Conservation (phyloP, 805 yeast species). For the Metschnikowia vanudenii region DNA sequence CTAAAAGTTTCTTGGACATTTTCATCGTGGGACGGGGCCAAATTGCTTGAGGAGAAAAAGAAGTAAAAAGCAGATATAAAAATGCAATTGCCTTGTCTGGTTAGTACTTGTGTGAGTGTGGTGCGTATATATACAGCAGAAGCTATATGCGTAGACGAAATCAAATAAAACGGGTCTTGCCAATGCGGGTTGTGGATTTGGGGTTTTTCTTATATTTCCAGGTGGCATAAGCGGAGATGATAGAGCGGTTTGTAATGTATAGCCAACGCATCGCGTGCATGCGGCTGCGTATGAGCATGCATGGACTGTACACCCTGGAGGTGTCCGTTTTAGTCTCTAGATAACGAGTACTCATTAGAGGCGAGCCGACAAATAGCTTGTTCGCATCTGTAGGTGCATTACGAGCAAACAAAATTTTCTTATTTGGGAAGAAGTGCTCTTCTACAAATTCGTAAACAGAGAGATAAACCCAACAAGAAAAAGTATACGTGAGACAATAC, state of each 20-base stretch:
- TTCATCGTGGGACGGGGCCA: slow-evolving; percentile 8
- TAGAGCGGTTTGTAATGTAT: background rate
- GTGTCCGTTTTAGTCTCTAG: slow-evolving; percentile 4
- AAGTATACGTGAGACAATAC: background rate
- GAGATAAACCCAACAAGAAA: slow-evolving; percentile 1
- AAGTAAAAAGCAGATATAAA: too few species aligned
- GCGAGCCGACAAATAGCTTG: too few species aligned
- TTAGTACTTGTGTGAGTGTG: background rate
- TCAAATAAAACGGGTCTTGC: background rate
- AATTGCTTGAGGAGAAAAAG: too few species aligned
- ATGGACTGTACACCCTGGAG: slow-evolving; percentile 2
- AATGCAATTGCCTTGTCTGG: background rate
- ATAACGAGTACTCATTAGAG: slow-evolving; percentile 1
- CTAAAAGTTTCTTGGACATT: slow-evolving; percentile 18
- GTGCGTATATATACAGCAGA: background rate
- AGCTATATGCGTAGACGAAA: background rate
- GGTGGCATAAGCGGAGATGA: background rate
- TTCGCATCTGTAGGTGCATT: background rate
- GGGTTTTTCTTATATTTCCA: slow-evolving; percentile 5
- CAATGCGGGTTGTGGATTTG: background rate
- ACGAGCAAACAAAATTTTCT: slow-evolving; percentile 1
- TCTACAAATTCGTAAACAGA: background rate
- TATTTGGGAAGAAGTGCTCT: background rate
- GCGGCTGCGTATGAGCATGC: slow-evolving; percentile 6
- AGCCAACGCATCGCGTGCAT: slow-evolving; percentile 8